Evolutionary conservation across 495 filamentous ascomycete genomes (phyloP), one percentile per base, ranked within the genome.

Genomic region (Saxophila tyrrhenica): DNA sequence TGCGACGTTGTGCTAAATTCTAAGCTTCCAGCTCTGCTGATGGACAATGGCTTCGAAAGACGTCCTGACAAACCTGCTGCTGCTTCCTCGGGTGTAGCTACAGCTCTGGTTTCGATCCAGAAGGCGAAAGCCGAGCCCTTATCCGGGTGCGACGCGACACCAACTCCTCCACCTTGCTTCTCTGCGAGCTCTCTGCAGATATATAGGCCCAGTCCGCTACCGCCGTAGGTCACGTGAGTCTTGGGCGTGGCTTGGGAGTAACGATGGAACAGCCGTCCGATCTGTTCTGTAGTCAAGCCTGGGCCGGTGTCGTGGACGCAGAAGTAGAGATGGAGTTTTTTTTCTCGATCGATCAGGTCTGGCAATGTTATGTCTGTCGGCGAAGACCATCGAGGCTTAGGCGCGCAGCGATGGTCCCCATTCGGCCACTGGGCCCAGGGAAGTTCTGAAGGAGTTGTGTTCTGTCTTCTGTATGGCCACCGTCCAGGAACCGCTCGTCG

Each of bases 211-310:
- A 64, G 43, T 17, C 61, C 61, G n/a, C 24, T 48, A 17, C 61
- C 61, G 25, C 58, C 61, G 48, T 64, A 64, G 25, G 42, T 35
- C 3, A 57, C 39, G 42, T 63, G 55, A 1, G 60, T 63, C 23
- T 52, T 52, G 1, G 60, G 45, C 2, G 21, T 42, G n/a, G 59
- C 59, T 42, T 62, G 59, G 70, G 1, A 71, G 78, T 57, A 71
- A 76, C 46, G 76, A 74, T 2, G 72, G 68, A 0, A 69, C 59
- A 7, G 64, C 69, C 0, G 72, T 69, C 0, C 68, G 72, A 0
- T 59, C 81, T n/a, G 63, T 72, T 0, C 54, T 67, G 35, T 71
- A 68, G 39, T 51, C n/a, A 57, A 10, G 2, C 54, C 54, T 1
- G 24, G 38, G 17, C 54, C 54, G 3, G 54, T 57, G 46, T 57